Base-by-base conservation (phyloP, 2,329 filamentous ascomycete genomes). In the Nemania serpens region DNA sequence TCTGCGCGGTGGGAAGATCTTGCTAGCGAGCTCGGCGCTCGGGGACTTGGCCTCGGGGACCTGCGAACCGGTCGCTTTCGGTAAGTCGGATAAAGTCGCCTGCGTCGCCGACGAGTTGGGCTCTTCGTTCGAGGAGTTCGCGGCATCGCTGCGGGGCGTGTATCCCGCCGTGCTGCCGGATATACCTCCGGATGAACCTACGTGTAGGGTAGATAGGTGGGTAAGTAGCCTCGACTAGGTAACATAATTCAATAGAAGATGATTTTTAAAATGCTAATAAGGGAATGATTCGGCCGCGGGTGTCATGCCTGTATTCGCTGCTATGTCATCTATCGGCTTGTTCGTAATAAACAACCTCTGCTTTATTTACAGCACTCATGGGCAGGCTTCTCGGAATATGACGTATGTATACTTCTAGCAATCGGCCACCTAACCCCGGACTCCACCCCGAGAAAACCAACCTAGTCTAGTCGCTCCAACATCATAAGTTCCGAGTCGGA, bases 101-200 rank as follows among this genome's bases (percentile, higher is more conserved):
- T 72, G 70, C 33, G 56, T 71, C 7, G 64, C 59, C 11, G 68
- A 69, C 22, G 69, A 71, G 13, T 51, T 73, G 4, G 69, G 68
- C 3, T 58, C 53, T 33, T 66, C 58, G 18, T 71, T 67, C 46
- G 49, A 54, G 2, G 67, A 64, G 7, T 63, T 72, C 18, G 62
- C 69, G 33, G 45, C 46, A 11, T 51, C 54, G 9, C 61, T 71
- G 3, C 39, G 42, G 13, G 70, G 68, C 1, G 67, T 70, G 0
- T 73, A 72, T 57, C 67, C 71, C 9, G 69, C 70, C 9, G 64
- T 73, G 66, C 73, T 76, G 33, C 74, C 79, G n/a, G 70, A 69
- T 65, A 75, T 78, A 45, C 76, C 78, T 17, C 76, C 75, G 15
- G 71, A 75, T 74, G 71, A 73, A 51, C 71, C 71, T 1, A 54